Evolutionary conservation across 2,329 filamentous ascomycete species (phyloP).

Genomic region (Meredithiella fracta): DNA sequence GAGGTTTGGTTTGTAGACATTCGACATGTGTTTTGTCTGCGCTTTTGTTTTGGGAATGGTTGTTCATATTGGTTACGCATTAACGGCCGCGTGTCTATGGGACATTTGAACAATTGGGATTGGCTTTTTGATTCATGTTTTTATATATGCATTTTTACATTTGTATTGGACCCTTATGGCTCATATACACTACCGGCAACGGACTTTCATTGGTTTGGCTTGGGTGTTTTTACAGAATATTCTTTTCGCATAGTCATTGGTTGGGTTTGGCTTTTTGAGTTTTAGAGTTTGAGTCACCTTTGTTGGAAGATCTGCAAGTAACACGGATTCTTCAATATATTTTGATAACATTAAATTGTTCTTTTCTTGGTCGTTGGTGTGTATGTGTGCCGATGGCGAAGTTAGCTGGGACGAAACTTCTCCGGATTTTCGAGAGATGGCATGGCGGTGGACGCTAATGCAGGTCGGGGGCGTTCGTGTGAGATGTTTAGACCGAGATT

Average conservation of each 20-base stretch:
- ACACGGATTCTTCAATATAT: too few relatives aligned
- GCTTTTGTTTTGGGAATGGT: too few relatives aligned
- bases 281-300: too few relatives aligned
- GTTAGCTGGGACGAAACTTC: too few relatives aligned
- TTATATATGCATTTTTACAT: not conserved
- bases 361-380: not conserved
- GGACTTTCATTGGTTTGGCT: not conserved
- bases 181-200: too few relatives aligned
- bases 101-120: too few relatives aligned
- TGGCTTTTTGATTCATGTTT: not conserved
- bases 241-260: not conserved
- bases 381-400: not conserved
- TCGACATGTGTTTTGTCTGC: not conserved
- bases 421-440: not conserved
- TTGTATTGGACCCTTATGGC: not conserved
- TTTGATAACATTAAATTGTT: too few relatives aligned
- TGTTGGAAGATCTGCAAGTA: too few relatives aligned
- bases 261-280: not conserved
- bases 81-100: too few relatives aligned
- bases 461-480: not conserved
- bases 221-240: not conserved
- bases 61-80: not conserved
- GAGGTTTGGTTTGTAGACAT: too few relatives aligned
- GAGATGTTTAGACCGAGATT: too few relatives aligned
- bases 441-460: not conserved